phyloP scores from a whole-genome alignment of 306 rosid species.

The Senna siamea region DNA sequence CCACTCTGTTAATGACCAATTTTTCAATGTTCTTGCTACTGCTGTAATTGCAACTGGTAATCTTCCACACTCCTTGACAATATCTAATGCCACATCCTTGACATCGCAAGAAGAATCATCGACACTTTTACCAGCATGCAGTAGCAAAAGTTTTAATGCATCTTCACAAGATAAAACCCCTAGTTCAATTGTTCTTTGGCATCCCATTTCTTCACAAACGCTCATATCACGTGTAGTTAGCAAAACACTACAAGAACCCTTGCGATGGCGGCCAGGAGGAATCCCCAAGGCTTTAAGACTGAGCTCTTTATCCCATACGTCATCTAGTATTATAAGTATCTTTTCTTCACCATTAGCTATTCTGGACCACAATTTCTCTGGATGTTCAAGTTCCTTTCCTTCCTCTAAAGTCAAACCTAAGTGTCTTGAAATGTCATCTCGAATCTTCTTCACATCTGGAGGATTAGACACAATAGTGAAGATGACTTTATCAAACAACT shows the following conservation, averaged over 20 bases:
- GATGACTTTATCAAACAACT: constrained; percentile 26
- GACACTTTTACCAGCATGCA: neutral
- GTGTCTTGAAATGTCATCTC: constrained; percentile 10
- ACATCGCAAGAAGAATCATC: neutral
- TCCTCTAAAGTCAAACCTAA: neutral
- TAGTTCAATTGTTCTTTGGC: constrained; percentile 1
- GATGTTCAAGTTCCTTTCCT: neutral
- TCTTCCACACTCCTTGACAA: constrained; percentile 36
- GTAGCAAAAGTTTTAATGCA: constrained; percentile 20
- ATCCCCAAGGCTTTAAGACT: constrained; percentile 27
- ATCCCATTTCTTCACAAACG: constrained; percentile 1
- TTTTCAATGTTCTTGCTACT: constrained; percentile 18
- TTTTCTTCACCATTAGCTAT: neutral
- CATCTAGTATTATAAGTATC: constrained; percentile 38
- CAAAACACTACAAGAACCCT: constrained; percentile 5
- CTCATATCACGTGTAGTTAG: neutral
- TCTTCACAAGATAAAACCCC: neutral
- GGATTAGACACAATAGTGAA: constrained; percentile 9
- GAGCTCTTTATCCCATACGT: constrained; percentile 25
- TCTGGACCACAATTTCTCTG: neutral
- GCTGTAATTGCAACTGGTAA: constrained; percentile 7
- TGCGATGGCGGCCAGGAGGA: neutral
- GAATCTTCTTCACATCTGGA: constrained; percentile 2
- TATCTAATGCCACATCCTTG: neutral
- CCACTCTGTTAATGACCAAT: neutral